A percentile compares a stretch with the other conserved stretches of the same genome.
phyloP scores from a whole-genome alignment of 2,329 filamentous ascomycete species.

The Cercospora brassicicola region DNA sequence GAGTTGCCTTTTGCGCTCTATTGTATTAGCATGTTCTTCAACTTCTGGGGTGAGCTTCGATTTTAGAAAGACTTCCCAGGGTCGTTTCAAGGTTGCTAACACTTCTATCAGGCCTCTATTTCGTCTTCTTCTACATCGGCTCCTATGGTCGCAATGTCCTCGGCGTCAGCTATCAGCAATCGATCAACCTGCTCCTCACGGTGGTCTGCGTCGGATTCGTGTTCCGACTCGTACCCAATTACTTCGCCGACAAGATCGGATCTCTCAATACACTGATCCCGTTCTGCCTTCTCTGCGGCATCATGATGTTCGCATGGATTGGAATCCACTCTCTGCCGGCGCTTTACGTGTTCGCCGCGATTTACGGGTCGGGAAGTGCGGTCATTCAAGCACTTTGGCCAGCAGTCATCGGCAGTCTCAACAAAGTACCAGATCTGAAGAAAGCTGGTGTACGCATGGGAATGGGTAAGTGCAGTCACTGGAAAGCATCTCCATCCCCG shows the following conservation, averaged over 20 bases:
- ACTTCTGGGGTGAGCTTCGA: constrained; percentile 35
- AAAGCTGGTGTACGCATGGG: constrained; percentile 51
- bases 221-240: constrained; percentile 55
- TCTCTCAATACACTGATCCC: constrained; percentile 59
- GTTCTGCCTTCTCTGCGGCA: constrained; percentile 47
- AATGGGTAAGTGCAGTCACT: constrained; percentile 33
- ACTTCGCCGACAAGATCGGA: constrained; percentile 57
- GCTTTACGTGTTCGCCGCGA: constrained; percentile 47
- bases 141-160: constrained; percentile 42
- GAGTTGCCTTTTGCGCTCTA: constrained; percentile 46
- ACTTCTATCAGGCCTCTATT: constrained; percentile 38
- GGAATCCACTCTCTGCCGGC: constrained; percentile 46
- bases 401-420: constrained; percentile 46
- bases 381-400: constrained; percentile 51
- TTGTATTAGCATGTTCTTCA: constrained; percentile 52
- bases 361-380: constrained; percentile 49
- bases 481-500: no score
- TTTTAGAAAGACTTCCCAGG: background rate
- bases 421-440: constrained; percentile 45
- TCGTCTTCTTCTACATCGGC: constrained; percentile 50
- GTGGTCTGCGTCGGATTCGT: constrained; percentile 59
- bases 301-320: constrained; percentile 59
- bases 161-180: constrained; percentile 51
- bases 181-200: constrained; percentile 58
- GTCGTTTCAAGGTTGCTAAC: background rate